A percentile compares a stretch with the other conserved stretches of the same genome.
Conservation (phyloP, 352 stramenopile species). For the Elongisporangium senticosum region DNA sequence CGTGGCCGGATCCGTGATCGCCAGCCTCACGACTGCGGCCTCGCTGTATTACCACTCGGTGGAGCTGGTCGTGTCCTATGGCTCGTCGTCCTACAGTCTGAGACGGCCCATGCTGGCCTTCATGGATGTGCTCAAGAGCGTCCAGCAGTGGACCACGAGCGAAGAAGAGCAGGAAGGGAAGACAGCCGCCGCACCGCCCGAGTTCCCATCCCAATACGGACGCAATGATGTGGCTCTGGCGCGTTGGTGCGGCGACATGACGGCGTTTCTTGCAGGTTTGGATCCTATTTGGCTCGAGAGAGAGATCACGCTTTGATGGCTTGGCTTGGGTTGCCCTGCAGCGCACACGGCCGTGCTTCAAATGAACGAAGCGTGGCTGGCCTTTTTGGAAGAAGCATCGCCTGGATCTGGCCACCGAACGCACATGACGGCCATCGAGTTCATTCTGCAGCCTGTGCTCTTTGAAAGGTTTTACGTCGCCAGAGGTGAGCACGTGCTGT, state of each 20-base stretch:
- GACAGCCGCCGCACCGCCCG: constrained; percentile 8
- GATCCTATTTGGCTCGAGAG: not conserved
- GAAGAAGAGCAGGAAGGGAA: constrained; percentile 1
- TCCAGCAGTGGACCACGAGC: constrained; percentile 10
- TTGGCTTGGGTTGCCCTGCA: not conserved
- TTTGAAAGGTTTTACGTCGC: constrained; percentile 48
- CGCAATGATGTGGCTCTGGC: constrained; percentile 49
- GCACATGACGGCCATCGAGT: constrained; percentile 80
- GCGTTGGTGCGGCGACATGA: constrained; percentile 66
- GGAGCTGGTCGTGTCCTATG: constrained; percentile 59
- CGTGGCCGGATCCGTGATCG: constrained; percentile 27
- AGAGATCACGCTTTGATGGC: not conserved
- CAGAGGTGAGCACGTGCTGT: not conserved
- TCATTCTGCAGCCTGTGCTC: constrained; percentile 77
- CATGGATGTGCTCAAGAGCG: constrained; percentile 26
- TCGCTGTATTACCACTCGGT: constrained; percentile 34
- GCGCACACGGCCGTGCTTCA: constrained; percentile 22
- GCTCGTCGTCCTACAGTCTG: constrained; percentile 46
- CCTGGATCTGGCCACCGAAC: constrained; percentile 39
- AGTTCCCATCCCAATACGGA: constrained; percentile 45
- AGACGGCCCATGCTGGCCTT: constrained; percentile 34
- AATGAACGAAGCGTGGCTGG: constrained; percentile 40
- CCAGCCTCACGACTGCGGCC: constrained; percentile 23
- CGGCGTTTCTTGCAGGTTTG: constrained; percentile 35
- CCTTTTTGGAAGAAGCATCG: constrained; percentile 43